phyloP scores from a whole-genome alignment of 805 yeast species.

The Brettanomyces anomalus region DNA sequence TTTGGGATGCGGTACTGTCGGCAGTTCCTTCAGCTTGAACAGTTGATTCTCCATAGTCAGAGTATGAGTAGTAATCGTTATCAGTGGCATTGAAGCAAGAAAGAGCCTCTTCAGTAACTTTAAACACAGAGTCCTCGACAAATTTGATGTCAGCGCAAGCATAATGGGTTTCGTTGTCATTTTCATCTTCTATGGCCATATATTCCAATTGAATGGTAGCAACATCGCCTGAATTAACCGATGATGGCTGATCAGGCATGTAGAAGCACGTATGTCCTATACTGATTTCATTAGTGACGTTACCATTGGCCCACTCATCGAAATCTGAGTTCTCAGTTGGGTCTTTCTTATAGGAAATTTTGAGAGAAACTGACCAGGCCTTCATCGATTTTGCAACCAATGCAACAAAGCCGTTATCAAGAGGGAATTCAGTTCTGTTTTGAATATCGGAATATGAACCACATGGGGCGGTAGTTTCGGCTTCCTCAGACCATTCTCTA shows the following conservation, averaged over 20 bases:
- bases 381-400: conserved; percentile 33
- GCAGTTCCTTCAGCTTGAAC: conserved; percentile 15
- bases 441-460: conserved; percentile 28
- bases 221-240: conserved; percentile 28
- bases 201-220: conserved; percentile 39
- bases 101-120: conserved; percentile 24
- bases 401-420: conserved; percentile 38
- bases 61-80: conserved; percentile 27
- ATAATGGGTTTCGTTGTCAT: conserved; percentile 31
- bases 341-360: conserved; percentile 31
- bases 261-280: conserved; percentile 39
- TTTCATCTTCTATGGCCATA: conserved; percentile 31
- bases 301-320: conserved; percentile 30
- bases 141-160: conserved; percentile 37
- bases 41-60: conserved; percentile 12
- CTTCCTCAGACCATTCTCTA: conserved; percentile 38
- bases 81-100: conserved; percentile 35
- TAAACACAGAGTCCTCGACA: conserved; percentile 33
- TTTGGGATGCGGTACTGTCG: conserved; percentile 5
- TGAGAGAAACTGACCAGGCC: conserved; percentile 30
- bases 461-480: conserved; percentile 38
- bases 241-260: conserved; percentile 33
- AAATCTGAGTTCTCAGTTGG: conserved; percentile 33
- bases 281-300: conserved; percentile 30
- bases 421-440: conserved; percentile 37